Conservation (phyloP, 345 rosid genomes). For the Sonneratia caseolaris region DNA sequence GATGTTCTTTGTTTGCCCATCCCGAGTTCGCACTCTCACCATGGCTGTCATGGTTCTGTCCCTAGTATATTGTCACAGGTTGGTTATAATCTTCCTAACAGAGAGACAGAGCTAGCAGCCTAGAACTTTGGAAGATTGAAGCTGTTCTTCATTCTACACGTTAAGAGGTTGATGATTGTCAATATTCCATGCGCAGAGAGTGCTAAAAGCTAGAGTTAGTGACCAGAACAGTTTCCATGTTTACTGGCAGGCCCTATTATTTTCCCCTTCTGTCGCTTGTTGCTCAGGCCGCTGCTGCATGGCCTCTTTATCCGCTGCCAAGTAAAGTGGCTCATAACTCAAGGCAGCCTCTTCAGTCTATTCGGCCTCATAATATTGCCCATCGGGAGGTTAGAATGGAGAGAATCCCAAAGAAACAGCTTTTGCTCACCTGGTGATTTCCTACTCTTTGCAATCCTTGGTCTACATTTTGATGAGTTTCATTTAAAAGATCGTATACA, state of each 20-base stretch:
- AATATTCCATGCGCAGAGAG: too few species aligned
- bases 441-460: background rate
- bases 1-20: too few species aligned
- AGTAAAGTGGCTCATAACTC: slow-evolving; percentile 32
- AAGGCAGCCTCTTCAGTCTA: slow-evolving; percentile 67
- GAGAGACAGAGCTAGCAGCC: too few species aligned
- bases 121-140: too few species aligned
- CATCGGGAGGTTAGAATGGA: slow-evolving; percentile 89
- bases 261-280: slow-evolving; percentile 33
- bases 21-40: too few species aligned
- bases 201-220: background rate
- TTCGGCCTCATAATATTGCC: slow-evolving; percentile 73
- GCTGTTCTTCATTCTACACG: too few species aligned
- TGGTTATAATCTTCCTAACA: too few species aligned
- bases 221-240: background rate
- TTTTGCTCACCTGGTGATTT: slow-evolving; percentile 66
- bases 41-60: too few species aligned
- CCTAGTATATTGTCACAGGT: too few species aligned
- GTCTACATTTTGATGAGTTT: background rate
- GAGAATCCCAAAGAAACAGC: slow-evolving; percentile 93
- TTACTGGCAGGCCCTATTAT: slow-evolving; percentile 36
- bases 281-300: slow-evolving; percentile 33
- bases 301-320: slow-evolving; percentile 84
- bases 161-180: too few species aligned
- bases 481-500: background rate